A percentile compares a stretch with the other conserved stretches of the same genome.
phyloP scores from a whole-genome alignment of 768 basidiomycete genomes.

The Suillus lakei region DNA sequence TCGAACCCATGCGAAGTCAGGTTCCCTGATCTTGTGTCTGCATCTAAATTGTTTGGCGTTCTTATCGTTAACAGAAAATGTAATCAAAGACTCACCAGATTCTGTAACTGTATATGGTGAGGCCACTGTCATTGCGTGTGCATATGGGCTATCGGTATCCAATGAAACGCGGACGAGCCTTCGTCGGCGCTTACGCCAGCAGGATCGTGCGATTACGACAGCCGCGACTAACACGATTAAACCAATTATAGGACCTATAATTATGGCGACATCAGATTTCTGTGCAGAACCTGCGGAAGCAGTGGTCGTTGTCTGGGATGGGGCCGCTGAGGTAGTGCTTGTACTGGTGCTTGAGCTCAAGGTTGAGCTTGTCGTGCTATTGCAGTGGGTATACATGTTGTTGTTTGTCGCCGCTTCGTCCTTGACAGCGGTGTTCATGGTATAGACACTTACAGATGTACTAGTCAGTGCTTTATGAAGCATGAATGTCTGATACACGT shows the following conservation, averaged over 20 bases:
- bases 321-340: constrained; percentile 5
- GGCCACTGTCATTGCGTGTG: neutral
- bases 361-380: constrained; percentile 10
- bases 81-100: constrained; percentile 1
- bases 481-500: constrained; percentile 1
- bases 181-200: constrained; percentile 7
- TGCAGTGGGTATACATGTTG: constrained; percentile 36
- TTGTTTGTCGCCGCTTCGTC: constrained; percentile 25
- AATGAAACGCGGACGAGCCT: neutral
- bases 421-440: constrained; percentile 19
- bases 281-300: neutral
- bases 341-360: constrained; percentile 3
- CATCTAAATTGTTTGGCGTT: neutral
- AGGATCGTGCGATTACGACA: neutral
- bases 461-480: neutral
- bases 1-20: neutral
- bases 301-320: constrained; percentile 1
- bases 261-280: neutral
- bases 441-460: constrained; percentile 20
- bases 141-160: neutral
- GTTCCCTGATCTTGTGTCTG: constrained; percentile 1
- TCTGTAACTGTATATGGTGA: constrained; percentile 6
- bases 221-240: constrained; percentile 3
- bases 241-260: constrained; percentile 11
- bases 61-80: neutral